Evolutionary conservation across 2,329 filamentous ascomycete species (phyloP), one percentile per base, ranked within the genome.

Genomic region (Colletotrichum sp.): DNA sequence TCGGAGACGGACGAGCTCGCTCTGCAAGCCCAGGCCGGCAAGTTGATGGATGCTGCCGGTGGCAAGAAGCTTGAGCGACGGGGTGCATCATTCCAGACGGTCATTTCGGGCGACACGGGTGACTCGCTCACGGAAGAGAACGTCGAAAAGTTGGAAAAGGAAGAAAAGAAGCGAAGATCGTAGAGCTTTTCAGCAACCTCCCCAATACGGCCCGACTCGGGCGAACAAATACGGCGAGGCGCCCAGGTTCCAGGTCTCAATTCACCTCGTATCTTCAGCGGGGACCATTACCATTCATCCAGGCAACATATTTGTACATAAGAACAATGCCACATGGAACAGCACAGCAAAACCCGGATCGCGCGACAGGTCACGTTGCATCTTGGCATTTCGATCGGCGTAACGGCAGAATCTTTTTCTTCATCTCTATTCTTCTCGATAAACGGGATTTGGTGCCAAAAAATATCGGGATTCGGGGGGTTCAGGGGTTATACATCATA

Each of bases 101-200:
- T 78, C 31, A 78, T 81, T 16, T 69, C 77, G 8, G 84, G 84
- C 3, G 86, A 89, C 13, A 70, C 77, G 9, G 84, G 84, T 5
- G 86, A 89, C 69, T 85, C 85, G 7, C 77, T 90, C 74, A 90
- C 89, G 2, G 86, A 89, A 75, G 88, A 88, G 77, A 90, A 90
- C 76, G 81, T 90, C 61, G 87, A 86, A 43, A 87, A 82, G 74
- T 77, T 90, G 58, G 83, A 84, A 70, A 81, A 80, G 70, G 83
- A 86, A 69, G 83, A 70, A 67, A 29, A 74, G 21, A 65, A 67
- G 15, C 71, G 73, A 34, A 67, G 74, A 4, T 55, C 36, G 8
- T 67, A 67, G 57, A 51, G 57, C n/a, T 66, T 34, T 16, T 16
- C 66, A 66, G 47, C 61, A 66, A 57, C 34, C 12, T 29, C 51